phyloP scores from a whole-genome alignment of 768 basidiomycete species.

The Lepiota brunneoincarnata region DNA sequence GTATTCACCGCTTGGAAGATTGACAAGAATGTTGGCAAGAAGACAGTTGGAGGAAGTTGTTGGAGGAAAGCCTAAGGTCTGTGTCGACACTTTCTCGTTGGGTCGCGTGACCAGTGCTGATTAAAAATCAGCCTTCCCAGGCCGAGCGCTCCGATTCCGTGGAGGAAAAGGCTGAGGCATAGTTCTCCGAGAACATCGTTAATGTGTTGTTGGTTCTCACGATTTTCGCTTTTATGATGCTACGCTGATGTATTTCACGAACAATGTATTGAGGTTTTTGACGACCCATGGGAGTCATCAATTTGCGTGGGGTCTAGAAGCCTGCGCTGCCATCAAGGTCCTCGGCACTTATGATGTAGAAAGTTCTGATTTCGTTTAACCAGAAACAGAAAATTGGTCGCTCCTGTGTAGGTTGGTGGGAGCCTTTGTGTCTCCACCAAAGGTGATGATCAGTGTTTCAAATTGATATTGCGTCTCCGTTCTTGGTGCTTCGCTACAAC shows the following conservation, averaged over 20 bases:
- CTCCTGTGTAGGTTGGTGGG: background rate
- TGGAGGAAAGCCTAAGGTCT: slow-evolving; percentile 4
- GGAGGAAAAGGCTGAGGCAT: slow-evolving; percentile 1
- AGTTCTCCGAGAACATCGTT: background rate
- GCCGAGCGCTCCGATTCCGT: slow-evolving; percentile 8
- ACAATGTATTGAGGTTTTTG: background rate
- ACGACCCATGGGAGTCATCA: background rate
- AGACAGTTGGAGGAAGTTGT: slow-evolving; percentile 53
- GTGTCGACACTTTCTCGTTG: background rate
- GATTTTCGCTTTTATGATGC: background rate
- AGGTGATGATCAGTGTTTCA: background rate
- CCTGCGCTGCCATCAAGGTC: too few species aligned
- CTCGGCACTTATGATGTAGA: background rate
- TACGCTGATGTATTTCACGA: background rate
- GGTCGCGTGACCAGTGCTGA: background rate
- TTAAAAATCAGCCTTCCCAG: background rate
- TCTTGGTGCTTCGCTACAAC: background rate
- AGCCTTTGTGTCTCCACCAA: background rate
- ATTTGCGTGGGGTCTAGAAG: too few species aligned
- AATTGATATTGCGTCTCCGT: background rate
- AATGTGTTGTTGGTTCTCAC: background rate
- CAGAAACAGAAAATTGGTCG: background rate
- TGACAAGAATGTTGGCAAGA: slow-evolving; percentile 57
- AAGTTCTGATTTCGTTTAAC: background rate
- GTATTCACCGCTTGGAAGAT: slow-evolving; percentile 72